phyloP scores from a whole-genome alignment of 305 asterid species.

The Rubia peregrina region DNA sequence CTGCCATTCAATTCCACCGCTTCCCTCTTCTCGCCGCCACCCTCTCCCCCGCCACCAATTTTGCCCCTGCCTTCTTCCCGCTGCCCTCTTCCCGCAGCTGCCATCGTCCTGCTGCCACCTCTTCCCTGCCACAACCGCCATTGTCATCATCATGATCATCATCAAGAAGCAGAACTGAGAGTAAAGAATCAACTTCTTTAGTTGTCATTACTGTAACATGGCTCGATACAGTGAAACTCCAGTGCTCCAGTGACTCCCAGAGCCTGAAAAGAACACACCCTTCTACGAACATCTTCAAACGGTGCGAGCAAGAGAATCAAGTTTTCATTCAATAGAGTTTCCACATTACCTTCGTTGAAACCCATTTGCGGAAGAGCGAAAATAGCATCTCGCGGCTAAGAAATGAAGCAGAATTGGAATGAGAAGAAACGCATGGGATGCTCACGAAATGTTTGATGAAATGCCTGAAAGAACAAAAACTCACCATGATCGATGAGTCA shows the following conservation, averaged over 20 bases:
- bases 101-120: too few relatives aligned
- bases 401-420: neutral
- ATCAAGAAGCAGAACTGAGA: conserved; percentile 27
- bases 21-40: too few relatives aligned
- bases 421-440: neutral
- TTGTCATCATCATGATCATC: conserved; percentile 19
- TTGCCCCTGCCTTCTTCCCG: too few relatives aligned
- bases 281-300: conserved; percentile 37
- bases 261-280: conserved; percentile 44
- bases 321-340: conserved; percentile 24
- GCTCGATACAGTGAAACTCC: conserved; percentile 44
- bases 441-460: neutral
- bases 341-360: conserved; percentile 44
- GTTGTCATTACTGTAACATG: conserved; percentile 43
- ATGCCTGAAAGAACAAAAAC: conserved; percentile 14
- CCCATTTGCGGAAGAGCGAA: conserved; percentile 58
- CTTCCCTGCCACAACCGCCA: too few relatives aligned
- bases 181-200: conserved; percentile 35
- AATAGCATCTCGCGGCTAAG: conserved; percentile 38
- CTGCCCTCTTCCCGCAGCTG: too few relatives aligned
- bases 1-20: too few relatives aligned
- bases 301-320: conserved; percentile 28
- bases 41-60: too few relatives aligned
- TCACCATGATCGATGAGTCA: conserved; percentile 11
- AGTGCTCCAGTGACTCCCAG: conserved; percentile 40